Evolutionary conservation across 176 grass and related monocot genomes (phyloP).

Genomic region (Lolium rigidum): DNA sequence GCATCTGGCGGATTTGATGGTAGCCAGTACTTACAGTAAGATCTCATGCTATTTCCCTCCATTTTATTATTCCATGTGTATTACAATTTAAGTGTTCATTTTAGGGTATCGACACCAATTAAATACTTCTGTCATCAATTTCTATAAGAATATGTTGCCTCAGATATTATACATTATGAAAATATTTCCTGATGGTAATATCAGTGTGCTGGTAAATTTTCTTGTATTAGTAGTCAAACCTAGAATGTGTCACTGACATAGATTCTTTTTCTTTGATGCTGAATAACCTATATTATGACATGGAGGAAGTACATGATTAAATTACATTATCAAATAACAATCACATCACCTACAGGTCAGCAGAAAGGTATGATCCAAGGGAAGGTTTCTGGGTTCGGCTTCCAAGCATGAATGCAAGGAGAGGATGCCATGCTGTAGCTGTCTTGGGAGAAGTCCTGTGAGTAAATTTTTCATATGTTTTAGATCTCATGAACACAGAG

Average conservation of each 20-base stretch:
- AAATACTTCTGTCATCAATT: neutral
- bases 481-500: conserved; percentile 5
- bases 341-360: conserved; percentile 51
- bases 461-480: conserved; percentile 36
- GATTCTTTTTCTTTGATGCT: neutral
- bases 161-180: neutral
- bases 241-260: neutral
- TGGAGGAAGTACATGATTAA: conserved; percentile 8
- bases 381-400: conserved; percentile 85
- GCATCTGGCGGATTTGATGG: conserved; percentile 82
- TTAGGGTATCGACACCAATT: neutral
- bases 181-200: conserved; percentile 6
- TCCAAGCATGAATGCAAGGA: conserved; percentile 75
- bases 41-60: conserved; percentile 14
- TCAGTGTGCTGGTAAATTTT: neutral
- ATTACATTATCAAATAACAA: conserved; percentile 31
- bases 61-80: neutral
- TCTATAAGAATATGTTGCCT: conserved; percentile 7
- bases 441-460: conserved; percentile 63
- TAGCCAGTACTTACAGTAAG: conserved; percentile 72
- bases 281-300: neutral
- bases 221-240: neutral
- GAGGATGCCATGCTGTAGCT: conserved; percentile 72
- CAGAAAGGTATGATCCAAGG: conserved; percentile 94
- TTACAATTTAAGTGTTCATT: neutral